Conservation (phyloP, 2,329 filamentous ascomycete genomes). For the Phaeomoniella chlamydospora region DNA sequence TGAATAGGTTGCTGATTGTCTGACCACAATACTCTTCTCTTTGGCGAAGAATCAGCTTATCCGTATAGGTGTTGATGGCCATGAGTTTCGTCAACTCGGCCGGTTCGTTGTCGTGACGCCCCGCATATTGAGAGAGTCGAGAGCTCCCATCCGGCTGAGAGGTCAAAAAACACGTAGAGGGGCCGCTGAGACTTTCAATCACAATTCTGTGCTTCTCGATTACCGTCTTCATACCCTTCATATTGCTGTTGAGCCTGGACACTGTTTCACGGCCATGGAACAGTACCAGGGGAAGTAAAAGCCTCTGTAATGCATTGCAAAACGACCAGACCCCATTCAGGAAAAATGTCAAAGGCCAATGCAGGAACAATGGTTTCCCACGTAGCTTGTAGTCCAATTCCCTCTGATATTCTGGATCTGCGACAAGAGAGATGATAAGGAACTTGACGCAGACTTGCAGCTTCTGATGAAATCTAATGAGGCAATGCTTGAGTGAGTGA, state of each 20-base stretch:
- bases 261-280: conserved; percentile 35
- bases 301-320: conserved; percentile 27
- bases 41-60: conserved; percentile 27
- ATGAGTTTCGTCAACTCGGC: conserved; percentile 24
- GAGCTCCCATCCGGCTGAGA: too few relatives aligned
- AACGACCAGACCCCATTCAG: conserved; percentile 35
- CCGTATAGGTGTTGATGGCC: conserved; percentile 32
- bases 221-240: conserved; percentile 32
- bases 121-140: conserved; percentile 25
- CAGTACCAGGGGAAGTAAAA: conserved; percentile 30
- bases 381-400: conserved; percentile 32
- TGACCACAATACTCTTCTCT: conserved; percentile 31
- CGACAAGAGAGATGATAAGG: conserved; percentile 32
- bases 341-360: conserved; percentile 22
- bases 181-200: conserved; percentile 32
- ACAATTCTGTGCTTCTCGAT: conserved; percentile 31
- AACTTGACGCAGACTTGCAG: conserved; percentile 32
- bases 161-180: conserved; percentile 36
- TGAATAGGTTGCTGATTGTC: conserved; percentile 28
- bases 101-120: conserved; percentile 30
- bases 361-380: conserved; percentile 18
- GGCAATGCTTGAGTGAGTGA: conserved; percentile 14
- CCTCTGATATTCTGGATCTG: conserved; percentile 36
- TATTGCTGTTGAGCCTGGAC: conserved; percentile 30
- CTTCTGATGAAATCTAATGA: conserved; percentile 27